Conservation (phyloP, 306 rosid species). For the Castanospermum australe region DNA sequence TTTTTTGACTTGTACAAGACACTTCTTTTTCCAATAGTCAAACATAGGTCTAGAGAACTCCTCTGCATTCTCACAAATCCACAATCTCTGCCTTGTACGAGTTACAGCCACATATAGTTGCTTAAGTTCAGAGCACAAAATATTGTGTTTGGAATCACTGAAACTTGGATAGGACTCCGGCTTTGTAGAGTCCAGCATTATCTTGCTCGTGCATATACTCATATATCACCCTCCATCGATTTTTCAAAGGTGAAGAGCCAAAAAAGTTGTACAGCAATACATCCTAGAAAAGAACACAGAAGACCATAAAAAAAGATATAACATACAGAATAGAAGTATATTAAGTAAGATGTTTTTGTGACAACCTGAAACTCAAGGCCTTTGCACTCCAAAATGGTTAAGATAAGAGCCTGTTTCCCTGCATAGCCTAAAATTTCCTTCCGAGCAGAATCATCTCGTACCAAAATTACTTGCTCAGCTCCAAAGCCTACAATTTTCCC, state of each 20-base stretch:
- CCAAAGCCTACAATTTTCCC: conserved; percentile 72
- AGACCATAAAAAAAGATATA: neutral
- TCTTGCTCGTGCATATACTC: conserved; percentile 61
- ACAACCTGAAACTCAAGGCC: conserved; percentile 91
- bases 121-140: conserved; percentile 73
- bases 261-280: conserved; percentile 72
- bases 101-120: conserved; percentile 68
- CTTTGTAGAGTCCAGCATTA: conserved; percentile 40
- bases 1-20: conserved; percentile 43
- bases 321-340: neutral
- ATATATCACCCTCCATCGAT: conserved; percentile 73
- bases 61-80: conserved; percentile 49
- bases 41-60: conserved; percentile 37
- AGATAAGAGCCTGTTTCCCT: conserved; percentile 77
- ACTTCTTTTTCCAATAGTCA: conserved; percentile 47
- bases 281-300: conserved; percentile 43
- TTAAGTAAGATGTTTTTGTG: neutral
- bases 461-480: conserved; percentile 82
- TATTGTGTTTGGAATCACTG: conserved; percentile 57
- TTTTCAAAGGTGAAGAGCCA: conserved; percentile 61
- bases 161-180: conserved; percentile 36
- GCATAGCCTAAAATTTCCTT: conserved; percentile 43
- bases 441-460: conserved; percentile 61
- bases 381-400: conserved; percentile 76
- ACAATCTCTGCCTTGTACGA: conserved; percentile 53